Base-by-base conservation (phyloP, 1,284 basidiomycete genomes). In the Coniophora puteana region DNA sequence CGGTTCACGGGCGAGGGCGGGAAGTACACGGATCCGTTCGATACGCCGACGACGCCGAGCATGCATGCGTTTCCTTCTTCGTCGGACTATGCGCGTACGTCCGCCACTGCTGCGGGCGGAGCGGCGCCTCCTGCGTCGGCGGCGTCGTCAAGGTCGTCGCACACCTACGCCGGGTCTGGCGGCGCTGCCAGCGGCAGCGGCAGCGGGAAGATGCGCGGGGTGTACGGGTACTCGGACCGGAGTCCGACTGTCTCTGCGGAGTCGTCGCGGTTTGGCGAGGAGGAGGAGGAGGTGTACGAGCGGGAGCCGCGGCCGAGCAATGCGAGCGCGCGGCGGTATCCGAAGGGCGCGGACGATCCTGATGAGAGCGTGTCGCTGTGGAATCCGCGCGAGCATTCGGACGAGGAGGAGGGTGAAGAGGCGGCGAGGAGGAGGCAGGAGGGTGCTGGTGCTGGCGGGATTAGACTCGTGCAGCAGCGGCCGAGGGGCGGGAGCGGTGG, bases 1-100 rank as follows among this genome's bases (percentile, higher is more conserved):
- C 16, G n/a, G 16, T 35, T 35, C 16, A 14, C n/a, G 33, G 23
- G n/a, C 33, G 16, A 33, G 17, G 16, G n/a, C 33, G 17, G n/a
- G n/a, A n/a, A n/a, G n/a, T n/a, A n/a, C n/a, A n/a, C n/a, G n/a
- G 55, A 59, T 27, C 58, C 58, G 0, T 59, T 59, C 26, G 39
- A 50, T 18, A 61, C 58, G 3, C 58, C 58, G 1, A 49, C 46
- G 21, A 58, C 60, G 6, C 59, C 61, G 0, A 58, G 58, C 5
- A 51, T 52, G 47, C 46, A 48, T 4, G 36, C 48, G 5, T 63
- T 62, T 28, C 49, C 49, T 2, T 49, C 59, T 1, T 49, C 60
- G 1, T 48, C 46, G 12, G 39, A 58, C 10, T 22, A n/a, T n/a
- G n/a, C n/a, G n/a, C n/a, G n/a, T n/a, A n/a, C n/a, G n/a, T n/a